Base-by-base conservation (phyloP, 805 yeast genomes). In the Saccharomyces mikatae region DNA sequence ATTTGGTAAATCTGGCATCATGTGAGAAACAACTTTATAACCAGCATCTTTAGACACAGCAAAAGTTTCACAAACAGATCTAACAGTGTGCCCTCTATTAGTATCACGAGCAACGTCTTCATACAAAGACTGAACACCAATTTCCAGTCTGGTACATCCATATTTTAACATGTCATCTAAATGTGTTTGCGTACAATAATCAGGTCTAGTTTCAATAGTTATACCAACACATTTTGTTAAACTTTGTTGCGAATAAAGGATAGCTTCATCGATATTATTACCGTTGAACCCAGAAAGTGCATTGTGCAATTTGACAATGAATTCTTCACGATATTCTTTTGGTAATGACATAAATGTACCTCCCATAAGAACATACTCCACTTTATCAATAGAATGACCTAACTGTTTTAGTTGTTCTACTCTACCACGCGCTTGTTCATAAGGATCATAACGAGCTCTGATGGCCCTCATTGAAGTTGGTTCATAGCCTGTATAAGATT, bases 401-500 rank as follows among this genome's bases (percentile, higher is more conserved):
- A 94, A 77, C 70, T 87, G 97, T 61, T 96, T 82, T 59, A 94
- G 78, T 76, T 94, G 99, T 66, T 94, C 99, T 44, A 94, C 85
- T 70, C 99, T 83, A 50, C 99, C 99, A 67, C 99, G 80, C 5
- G 98, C 97, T 71, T 94, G 99, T 71, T 94, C 99, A 67, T 89
- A 94, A 0, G 99, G 98, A 70, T 94, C 99, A 67, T 94, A 94
- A 64, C 99, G 81, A 0, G 99, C 99, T 62, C 99, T 79, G 58
- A 94, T 94, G n/a, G 99, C 99, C 64, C 99, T 80, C 99, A 94
- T 94, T 0, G 97, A 90, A 0, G 99, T 94, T 8, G 99, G 99
- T 70, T 94, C 99, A 67, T 94, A 94, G 41, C 99, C 99, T 0
- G 99, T 94, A 67, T 94, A 94, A 3, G 97, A 90, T 73, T 94